Percentiles rank a stretch among this genome's conserved stretches.
Conservation (phyloP, 306 rosid species). For the Dicorynia guianensis region DNA sequence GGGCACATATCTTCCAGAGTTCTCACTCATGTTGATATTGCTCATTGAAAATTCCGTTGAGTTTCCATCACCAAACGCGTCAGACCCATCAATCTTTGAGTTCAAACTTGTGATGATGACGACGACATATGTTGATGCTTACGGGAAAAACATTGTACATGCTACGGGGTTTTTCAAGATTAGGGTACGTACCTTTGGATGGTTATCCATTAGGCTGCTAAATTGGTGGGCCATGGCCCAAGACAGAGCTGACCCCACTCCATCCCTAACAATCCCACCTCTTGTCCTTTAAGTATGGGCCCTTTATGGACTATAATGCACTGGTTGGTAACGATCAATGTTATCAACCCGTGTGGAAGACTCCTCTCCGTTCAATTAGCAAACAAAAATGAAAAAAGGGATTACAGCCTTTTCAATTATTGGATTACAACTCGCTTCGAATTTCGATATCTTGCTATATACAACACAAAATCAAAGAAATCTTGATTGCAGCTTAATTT, state of each 20-base stretch:
- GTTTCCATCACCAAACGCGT: conserved; percentile 7
- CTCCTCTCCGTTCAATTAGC: conserved; percentile 40
- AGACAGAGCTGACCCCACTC: conserved; percentile 44
- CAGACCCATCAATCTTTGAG: conserved; percentile 32
- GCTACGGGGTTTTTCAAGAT: conserved; percentile 41
- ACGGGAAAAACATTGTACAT: conserved; percentile 56
- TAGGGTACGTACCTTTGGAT: conserved; percentile 48
- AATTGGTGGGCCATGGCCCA: conserved; percentile 65
- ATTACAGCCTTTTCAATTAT: conserved; percentile 40
- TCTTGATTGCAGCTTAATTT: neutral
- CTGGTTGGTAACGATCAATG: conserved; percentile 45
- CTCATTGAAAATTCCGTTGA: conserved; percentile 20
- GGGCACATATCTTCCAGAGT: conserved; percentile 43
- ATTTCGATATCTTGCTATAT: conserved; percentile 33
- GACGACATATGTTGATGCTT: conserved; percentile 38
- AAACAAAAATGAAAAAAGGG: conserved; percentile 41
- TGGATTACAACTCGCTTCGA: conserved; percentile 39
- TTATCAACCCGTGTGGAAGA: conserved; percentile 30
- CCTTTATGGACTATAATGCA: conserved; percentile 45
- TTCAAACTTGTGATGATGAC: conserved; percentile 42
- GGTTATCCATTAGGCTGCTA: conserved; percentile 52
- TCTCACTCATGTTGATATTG: conserved; percentile 30
- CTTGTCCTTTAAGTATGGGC: conserved; percentile 51
- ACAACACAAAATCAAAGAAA: neutral
- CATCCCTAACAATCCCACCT: conserved; percentile 46